Conservation (phyloP, 1,284 basidiomycete genomes). For the Coniferiporia sulphurascens region DNA sequence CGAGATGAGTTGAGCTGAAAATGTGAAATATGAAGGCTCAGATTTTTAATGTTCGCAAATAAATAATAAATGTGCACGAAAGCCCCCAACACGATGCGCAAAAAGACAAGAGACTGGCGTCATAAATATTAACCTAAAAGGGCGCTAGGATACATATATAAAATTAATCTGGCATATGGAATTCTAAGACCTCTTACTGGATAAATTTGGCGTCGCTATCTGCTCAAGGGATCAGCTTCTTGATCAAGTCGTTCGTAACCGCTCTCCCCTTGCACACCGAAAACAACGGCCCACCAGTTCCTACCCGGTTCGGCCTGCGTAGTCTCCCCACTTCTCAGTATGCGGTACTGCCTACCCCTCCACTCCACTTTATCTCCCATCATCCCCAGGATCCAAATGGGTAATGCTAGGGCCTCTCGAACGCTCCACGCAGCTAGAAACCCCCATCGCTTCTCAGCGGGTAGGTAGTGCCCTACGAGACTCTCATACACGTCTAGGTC, state of each 20-base stretch:
- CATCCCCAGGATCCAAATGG: slow-evolving; percentile 81
- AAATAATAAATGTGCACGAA: too few relatives aligned
- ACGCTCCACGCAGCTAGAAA: slow-evolving; percentile 76
- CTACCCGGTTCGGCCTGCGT: not conserved
- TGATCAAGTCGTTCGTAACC: slow-evolving; percentile 15
- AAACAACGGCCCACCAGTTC: slow-evolving; percentile 4
- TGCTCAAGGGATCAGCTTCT: slow-evolving; percentile 8
- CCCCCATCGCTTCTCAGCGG: slow-evolving; percentile 40
- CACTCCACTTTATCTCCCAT: slow-evolving; percentile 77
- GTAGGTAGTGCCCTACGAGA: slow-evolving; percentile 64
- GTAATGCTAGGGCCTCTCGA: slow-evolving; percentile 77
- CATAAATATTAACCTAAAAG: too few relatives aligned
- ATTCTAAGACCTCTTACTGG: not conserved
- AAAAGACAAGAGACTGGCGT: too few relatives aligned
- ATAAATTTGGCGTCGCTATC: not conserved
- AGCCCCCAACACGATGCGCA: too few relatives aligned
- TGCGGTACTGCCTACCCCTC: slow-evolving; percentile 69
- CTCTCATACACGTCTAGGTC: slow-evolving; percentile 75
- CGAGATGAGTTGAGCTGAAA: too few relatives aligned
- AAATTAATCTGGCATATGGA: too few relatives aligned
- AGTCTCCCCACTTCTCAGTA: slow-evolving; percentile 58
- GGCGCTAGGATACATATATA: too few relatives aligned
- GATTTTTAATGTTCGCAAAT: too few relatives aligned
- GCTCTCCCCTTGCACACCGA: not conserved
- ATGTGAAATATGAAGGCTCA: too few relatives aligned